phyloP scores from a whole-genome alignment of 495 filamentous ascomycete species.

The Penicillium lagena region DNA sequence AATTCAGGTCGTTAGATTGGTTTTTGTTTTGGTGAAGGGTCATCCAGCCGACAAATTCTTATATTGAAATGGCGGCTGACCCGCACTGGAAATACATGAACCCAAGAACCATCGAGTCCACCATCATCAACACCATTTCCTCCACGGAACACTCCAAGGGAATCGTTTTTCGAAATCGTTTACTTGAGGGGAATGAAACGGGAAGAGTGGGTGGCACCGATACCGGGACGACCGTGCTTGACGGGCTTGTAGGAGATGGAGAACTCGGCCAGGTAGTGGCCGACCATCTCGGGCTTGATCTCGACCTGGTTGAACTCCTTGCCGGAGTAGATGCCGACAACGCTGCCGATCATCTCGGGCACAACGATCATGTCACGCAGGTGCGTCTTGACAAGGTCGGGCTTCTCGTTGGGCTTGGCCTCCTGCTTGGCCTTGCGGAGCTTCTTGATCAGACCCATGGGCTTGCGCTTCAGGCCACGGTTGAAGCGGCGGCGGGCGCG shows the following conservation, averaged over 20 bases:
- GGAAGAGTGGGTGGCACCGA: conserved; percentile 99
- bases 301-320: conserved; percentile 99
- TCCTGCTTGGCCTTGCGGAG: conserved; percentile 99
- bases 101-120: conserved; percentile 9
- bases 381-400: conserved; percentile 97
- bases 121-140: conserved; percentile 21
- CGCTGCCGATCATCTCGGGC: conserved; percentile 96
- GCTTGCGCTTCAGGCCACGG: conserved; percentile 98
- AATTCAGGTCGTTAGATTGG: too few relatives aligned
- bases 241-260: conserved; percentile 99
- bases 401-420: conserved; percentile 99
- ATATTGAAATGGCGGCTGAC: conserved; percentile 43
- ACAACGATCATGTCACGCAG: conserved; percentile 99
- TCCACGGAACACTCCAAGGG: conserved; percentile 38
- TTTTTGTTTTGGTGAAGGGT: too few relatives aligned
- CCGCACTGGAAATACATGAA: conserved; percentile 43
- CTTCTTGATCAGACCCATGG: conserved; percentile 99
- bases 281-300: conserved; percentile 99
- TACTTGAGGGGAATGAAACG: conserved; percentile 99
- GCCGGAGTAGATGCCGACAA: conserved; percentile 98
- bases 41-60: conserved; percentile 37
- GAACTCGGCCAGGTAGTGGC: conserved; percentile 98
- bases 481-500: conserved; percentile 98
- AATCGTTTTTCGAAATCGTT: conserved; percentile 42
- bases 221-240: conserved; percentile 99